phyloP scores from a whole-genome alignment of 352 stramenopile genomes.

The Globisporangium alternatum region DNA sequence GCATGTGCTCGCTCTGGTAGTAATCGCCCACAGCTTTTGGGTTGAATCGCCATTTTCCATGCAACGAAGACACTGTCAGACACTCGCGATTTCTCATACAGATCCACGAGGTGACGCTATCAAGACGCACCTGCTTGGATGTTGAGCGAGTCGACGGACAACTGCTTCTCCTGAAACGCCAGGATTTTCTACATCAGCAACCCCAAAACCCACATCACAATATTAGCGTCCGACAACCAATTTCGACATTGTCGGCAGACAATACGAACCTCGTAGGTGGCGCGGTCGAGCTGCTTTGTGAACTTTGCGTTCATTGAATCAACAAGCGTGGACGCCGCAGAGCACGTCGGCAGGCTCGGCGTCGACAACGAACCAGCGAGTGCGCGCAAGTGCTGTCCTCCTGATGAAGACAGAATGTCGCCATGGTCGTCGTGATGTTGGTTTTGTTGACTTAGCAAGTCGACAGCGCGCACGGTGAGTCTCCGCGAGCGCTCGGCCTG shows the following conservation, averaged over 20 bases:
- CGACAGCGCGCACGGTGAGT: slow-evolving; percentile 53
- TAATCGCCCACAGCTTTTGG: slow-evolving; percentile 34
- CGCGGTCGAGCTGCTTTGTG: slow-evolving; percentile 27
- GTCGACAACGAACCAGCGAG: slow-evolving; percentile 14
- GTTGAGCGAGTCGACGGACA: slow-evolving; percentile 27
- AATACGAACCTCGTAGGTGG: slow-evolving; percentile 31
- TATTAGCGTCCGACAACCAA: background rate
- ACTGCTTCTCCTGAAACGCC: slow-evolving; percentile 39
- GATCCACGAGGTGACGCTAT: background rate
- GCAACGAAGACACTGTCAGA: background rate
- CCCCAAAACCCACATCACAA: background rate
- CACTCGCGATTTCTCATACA: background rate
- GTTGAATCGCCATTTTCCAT: too few relatives aligned
- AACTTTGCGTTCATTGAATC: slow-evolving; percentile 40
- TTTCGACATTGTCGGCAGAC: background rate
- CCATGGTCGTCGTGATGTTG: background rate
- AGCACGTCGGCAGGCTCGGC: slow-evolving; percentile 20
- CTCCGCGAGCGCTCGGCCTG: slow-evolving; percentile 62
- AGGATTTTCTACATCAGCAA: slow-evolving; percentile 27
- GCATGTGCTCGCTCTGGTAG: slow-evolving; percentile 34
- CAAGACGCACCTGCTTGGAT: slow-evolving; percentile 33
- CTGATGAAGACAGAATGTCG: background rate
- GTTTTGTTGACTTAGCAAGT: slow-evolving; percentile 26
- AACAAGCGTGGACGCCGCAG: slow-evolving; percentile 20
- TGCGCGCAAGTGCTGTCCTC: background rate